Conservation (phyloP, 495 filamentous ascomycete genomes). For the Xylaria cubensis region DNA sequence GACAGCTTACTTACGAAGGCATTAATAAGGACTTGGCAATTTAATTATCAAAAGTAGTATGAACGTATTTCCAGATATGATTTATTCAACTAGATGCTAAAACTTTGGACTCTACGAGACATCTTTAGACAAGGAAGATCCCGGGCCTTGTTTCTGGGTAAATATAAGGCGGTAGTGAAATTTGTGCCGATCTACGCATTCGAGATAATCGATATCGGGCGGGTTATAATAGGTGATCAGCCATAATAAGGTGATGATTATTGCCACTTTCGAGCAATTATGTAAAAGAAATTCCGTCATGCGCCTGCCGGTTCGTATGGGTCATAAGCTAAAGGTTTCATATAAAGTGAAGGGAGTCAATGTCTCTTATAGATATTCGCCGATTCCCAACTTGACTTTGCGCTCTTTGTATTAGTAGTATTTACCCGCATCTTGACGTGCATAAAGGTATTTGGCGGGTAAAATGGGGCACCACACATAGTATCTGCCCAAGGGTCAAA, state of each 20-base stretch:
- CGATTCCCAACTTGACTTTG: background rate
- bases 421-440: constrained; percentile 3
- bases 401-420: background rate
- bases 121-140: background rate
- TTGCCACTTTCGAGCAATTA: background rate
- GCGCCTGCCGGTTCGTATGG: background rate
- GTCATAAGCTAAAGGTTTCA: background rate
- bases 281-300: background rate
- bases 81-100: background rate
- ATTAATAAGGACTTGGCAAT: background rate
- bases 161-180: background rate
- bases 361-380: background rate
- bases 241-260: background rate
- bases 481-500: background rate
- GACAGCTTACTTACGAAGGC: background rate
- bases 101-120: background rate
- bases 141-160: background rate
- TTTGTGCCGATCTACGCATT: background rate
- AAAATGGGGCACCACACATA: constrained; percentile 5
- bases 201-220: background rate
- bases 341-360: constrained; percentile 1
- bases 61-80: background rate
- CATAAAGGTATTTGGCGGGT: constrained; percentile 7
- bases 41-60: background rate
- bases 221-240: background rate